These are phyloP conservation scores for Phlyctochytrium planicorne DNA, from an alignment of 192 early-diverging fungal species.

Conservation along the genomic window DNA sequence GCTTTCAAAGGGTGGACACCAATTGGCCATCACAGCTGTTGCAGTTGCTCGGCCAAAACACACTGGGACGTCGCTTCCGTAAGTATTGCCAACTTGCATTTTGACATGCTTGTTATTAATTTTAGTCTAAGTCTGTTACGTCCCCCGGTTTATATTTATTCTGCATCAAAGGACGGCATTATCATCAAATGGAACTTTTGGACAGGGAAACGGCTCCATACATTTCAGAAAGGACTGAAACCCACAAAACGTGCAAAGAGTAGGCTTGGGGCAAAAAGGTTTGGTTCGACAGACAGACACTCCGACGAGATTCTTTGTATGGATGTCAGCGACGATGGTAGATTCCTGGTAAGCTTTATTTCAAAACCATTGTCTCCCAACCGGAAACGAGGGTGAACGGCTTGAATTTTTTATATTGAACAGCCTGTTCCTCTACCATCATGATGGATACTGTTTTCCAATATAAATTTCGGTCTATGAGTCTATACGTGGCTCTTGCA, in stretches of 20 bases:
- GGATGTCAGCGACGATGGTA: slow-evolving; percentile 48
- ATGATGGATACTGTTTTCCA: slow-evolving; percentile 18
- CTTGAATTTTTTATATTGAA: too few species aligned
- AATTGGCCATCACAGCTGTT: slow-evolving; percentile 79
- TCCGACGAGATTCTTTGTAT: slow-evolving; percentile 46
- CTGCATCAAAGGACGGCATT: slow-evolving; percentile 88
- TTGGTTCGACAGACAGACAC: slow-evolving; percentile 36
- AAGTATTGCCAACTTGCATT: slow-evolving; percentile 15
- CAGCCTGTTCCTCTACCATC: slow-evolving; percentile 46
- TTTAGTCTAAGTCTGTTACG: slow-evolving; percentile 4
- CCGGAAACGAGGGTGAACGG: too few species aligned
- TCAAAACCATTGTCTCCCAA: too few species aligned
- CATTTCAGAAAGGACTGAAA: slow-evolving; percentile 76
- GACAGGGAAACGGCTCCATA: slow-evolving; percentile 65
- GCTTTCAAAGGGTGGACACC: slow-evolving; percentile 58
- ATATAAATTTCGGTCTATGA: slow-evolving; percentile 57
- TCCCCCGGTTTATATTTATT: slow-evolving; percentile 62
- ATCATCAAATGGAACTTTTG: slow-evolving; percentile 88
- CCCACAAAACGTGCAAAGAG: slow-evolving; percentile 46
- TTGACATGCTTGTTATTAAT: slow-evolving; percentile 1
- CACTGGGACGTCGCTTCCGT: slow-evolving; percentile 26
- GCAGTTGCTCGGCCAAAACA: slow-evolving; percentile 57
- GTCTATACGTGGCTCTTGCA: slow-evolving; percentile 37
- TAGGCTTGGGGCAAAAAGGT: slow-evolving; percentile 36
- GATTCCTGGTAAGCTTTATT: slow-evolving; percentile 58